Evolutionary conservation across 1,284 basidiomycete species (phyloP).

Genomic region (Ceratobasidium sp.): DNA sequence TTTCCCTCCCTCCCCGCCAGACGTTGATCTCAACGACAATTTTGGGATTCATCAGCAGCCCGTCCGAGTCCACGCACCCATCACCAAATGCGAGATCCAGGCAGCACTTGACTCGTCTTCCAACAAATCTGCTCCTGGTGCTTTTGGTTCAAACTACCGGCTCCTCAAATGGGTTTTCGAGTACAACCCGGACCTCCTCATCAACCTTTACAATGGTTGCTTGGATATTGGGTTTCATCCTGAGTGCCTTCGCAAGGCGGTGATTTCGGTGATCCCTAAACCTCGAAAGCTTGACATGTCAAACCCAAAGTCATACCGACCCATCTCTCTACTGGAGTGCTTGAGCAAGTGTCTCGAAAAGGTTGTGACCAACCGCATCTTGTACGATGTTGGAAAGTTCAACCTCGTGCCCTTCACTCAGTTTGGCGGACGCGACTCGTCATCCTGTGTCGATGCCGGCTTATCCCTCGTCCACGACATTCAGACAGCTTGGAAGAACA

Average conservation of each 20-base stretch:
- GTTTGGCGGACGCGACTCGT: slow-evolving; percentile 55
- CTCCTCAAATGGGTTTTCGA: slow-evolving; percentile 34
- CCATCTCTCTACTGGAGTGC: slow-evolving; percentile 60
- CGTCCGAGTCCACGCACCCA: not conserved
- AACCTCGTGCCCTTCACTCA: slow-evolving; percentile 54
- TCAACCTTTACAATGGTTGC: not conserved
- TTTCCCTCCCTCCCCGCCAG: not conserved
- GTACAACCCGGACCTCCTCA: not conserved
- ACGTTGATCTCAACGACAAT: not conserved
- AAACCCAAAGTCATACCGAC: slow-evolving; percentile 58
- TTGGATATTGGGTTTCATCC: slow-evolving; percentile 41
- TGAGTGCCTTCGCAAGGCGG: slow-evolving; percentile 46
- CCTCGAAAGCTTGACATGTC: slow-evolving; percentile 59
- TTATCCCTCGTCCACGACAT: slow-evolving; percentile 53
- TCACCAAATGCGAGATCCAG: not conserved
- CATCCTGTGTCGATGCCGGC: slow-evolving; percentile 26
- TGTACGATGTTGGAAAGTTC: slow-evolving; percentile 52
- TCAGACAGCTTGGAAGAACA: slow-evolving; percentile 52
- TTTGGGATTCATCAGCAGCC: not conserved
- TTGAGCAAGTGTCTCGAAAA: slow-evolving; percentile 58
- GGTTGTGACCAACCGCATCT: slow-evolving; percentile 52
- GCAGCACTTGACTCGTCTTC: not conserved
- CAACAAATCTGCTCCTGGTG: slow-evolving; percentile 26
- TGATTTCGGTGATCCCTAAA: slow-evolving; percentile 60
- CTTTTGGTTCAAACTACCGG: slow-evolving; percentile 23